A percentile compares a stretch with the other conserved stretches of the same genome.
Evolutionary conservation across 768 basidiomycete species (phyloP).

Genomic region (Pleurotus platypus): DNA sequence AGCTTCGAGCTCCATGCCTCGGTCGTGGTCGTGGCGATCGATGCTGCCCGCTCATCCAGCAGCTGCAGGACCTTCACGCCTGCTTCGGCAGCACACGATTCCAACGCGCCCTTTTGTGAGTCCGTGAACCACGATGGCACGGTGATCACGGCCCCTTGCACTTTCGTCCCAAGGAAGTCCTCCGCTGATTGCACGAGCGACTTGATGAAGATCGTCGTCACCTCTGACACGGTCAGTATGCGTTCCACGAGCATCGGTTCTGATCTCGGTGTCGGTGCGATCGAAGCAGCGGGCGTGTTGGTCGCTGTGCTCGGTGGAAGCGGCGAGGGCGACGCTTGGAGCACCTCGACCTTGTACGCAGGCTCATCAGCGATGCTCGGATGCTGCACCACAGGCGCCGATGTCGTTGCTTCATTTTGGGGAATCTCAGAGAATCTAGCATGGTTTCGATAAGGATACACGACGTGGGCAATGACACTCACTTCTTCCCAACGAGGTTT

Average conservation of each 20-base stretch:
- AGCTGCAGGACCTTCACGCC: slow-evolving; percentile 84
- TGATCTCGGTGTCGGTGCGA: slow-evolving; percentile 67
- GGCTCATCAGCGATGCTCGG: slow-evolving; percentile 67
- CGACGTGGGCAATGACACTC: slow-evolving; percentile 17
- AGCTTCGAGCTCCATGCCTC: slow-evolving; percentile 37
- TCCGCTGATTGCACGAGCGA: slow-evolving; percentile 84
- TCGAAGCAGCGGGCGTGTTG: slow-evolving; percentile 59
- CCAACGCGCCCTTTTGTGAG: slow-evolving; percentile 65
- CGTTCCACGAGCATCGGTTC: slow-evolving; percentile 67
- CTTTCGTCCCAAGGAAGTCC: slow-evolving; percentile 82
- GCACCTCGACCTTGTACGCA: slow-evolving; percentile 80
- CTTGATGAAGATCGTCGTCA: slow-evolving; percentile 78
- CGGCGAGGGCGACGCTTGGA: slow-evolving; percentile 74
- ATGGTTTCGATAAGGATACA: not conserved
- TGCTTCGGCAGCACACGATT: slow-evolving; percentile 71
- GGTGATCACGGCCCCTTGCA: slow-evolving; percentile 80
- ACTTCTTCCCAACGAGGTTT: slow-evolving; percentile 92
- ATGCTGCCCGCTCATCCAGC: slow-evolving; percentile 84
- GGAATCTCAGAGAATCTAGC: slow-evolving; percentile 73
- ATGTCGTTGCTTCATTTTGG: slow-evolving; percentile 45
- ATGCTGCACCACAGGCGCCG: slow-evolving; percentile 76
- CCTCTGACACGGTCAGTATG: slow-evolving; percentile 79
- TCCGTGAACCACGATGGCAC: slow-evolving; percentile 75
- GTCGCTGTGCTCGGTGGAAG: slow-evolving; percentile 43
- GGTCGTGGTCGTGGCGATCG: slow-evolving; percentile 53